phyloP scores from a whole-genome alignment of 139 green algal species.

The Picochlorum sp. region DNA sequence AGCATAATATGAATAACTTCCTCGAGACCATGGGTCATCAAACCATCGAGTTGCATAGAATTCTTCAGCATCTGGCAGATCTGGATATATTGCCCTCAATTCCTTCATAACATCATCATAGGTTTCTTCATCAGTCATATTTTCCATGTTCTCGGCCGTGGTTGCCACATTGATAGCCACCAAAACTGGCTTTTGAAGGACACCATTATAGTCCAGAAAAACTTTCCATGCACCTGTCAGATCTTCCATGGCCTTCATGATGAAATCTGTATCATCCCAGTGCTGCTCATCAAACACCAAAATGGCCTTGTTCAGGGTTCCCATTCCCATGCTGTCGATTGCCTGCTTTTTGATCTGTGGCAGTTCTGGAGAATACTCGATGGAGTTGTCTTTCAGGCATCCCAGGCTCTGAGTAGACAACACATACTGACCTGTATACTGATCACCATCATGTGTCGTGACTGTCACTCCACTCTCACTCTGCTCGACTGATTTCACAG shows the following conservation, averaged over 20 bases:
- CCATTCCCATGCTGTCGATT: conserved; percentile 48
- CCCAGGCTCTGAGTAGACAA: conserved; percentile 58
- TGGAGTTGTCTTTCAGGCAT: conserved; percentile 32
- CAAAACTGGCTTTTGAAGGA: conserved; percentile 27
- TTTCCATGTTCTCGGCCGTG: conserved; percentile 31
- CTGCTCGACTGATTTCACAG: conserved; percentile 8
- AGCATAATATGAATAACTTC: conserved; percentile 55
- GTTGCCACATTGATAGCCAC: conserved; percentile 39
- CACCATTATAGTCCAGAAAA: conserved; percentile 2
- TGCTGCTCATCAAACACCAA: conserved; percentile 58
- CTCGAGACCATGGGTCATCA: conserved; percentile 20
- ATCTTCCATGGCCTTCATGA: conserved; percentile 24
- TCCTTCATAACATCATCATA: conserved; percentile 16
- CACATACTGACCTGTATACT: conserved; percentile 28
- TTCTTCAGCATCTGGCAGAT: conserved; percentile 15
- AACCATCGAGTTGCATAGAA: conserved; percentile 34
- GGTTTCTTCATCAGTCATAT: conserved; percentile 17
- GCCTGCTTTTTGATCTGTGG: conserved; percentile 39
- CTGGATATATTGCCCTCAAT: conserved; percentile 19
- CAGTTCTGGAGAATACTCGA: conserved; percentile 54
- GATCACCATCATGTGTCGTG: conserved; percentile 4
- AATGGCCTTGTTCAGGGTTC: conserved; percentile 40
- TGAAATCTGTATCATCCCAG: conserved; percentile 54
- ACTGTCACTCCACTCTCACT: conserved; percentile 2
- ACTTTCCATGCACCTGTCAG: conserved; percentile 24